Evolutionary conservation across 176 grass and related monocot species (phyloP), one percentile per base, ranked within the genome.

Genomic region (Musa itinerans): DNA sequence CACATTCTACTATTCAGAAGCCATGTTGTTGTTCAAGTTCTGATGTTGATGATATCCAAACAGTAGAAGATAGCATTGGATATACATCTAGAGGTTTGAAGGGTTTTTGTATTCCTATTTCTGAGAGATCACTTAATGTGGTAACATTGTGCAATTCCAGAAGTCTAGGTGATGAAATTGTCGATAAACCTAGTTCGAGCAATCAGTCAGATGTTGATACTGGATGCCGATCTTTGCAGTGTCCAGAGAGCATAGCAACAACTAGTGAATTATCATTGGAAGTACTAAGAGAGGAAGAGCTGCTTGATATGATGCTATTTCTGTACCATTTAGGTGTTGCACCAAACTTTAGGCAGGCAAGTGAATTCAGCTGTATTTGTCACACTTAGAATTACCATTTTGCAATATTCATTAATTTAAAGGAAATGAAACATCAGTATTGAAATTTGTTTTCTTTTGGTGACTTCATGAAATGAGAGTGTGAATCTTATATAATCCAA

Each of bases 301-400:
- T 95, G 54, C 88, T 95, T 78, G 88, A 90, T 90, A 23, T 90
- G 49, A 90, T 90, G 88, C 49, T 95, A 43, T 76, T 95, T 49
- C 80, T 95, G 69, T 95, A 90, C 66, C 81, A 95, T 95, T 78
- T 95, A 71, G 92, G 85, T 67, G 86, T 90, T 53, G 77, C 88
- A 50, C 88, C 92, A 78, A 90, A 86, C 73, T 95, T 90, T 86
- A 88, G 92, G 62, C 86, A 90, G 92, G 92, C 83, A 85, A 95
- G 92, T 81, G 2, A 66, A 55, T 34, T 23, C 23, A 78, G 49
- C 52, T 61, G 73, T 71, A 78, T 13, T 69, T 81, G 66, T 55
- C 72, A 75, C 55, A 50, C 3, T 17, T 77, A 9, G 15, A 53
- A 15, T 11, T 15, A 14, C 13, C 53, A 10, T 65, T 66, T 52